Conservation (phyloP, 2,329 filamentous ascomycete genomes). For the Ophiostoma ips region DNA sequence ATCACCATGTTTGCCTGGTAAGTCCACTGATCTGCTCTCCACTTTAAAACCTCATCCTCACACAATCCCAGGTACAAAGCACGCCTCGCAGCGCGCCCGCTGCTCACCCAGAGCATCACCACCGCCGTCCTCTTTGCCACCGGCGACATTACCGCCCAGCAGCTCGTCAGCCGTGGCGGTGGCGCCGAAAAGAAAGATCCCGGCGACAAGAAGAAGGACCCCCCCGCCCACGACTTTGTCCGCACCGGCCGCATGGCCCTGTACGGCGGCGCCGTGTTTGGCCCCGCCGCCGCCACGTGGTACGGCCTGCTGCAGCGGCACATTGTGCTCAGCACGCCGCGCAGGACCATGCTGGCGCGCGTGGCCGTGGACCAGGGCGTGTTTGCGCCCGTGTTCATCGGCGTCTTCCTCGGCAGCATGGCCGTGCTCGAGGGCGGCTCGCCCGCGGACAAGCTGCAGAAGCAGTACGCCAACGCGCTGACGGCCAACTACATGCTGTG, state of each 20-base stretch:
- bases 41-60: neutral
- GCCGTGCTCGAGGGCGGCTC: constrained; percentile 59
- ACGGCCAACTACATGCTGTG: constrained; percentile 78
- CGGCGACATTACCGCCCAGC: constrained; percentile 83
- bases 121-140: constrained; percentile 86
- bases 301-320: constrained; percentile 63
- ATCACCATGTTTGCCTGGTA: too few relatives aligned
- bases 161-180: constrained; percentile 52
- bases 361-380: constrained; percentile 68
- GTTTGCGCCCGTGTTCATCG: constrained; percentile 75
- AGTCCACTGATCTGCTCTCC: too few relatives aligned
- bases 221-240: constrained; percentile 45
- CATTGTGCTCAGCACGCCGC: constrained; percentile 49
- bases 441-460: constrained; percentile 52
- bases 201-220: neutral
- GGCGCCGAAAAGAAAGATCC: constrained; percentile 33
- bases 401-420: constrained; percentile 72
- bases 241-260: constrained; percentile 67
- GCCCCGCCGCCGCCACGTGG: constrained; percentile 78
- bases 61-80: constrained; percentile 61
- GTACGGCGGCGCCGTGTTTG: constrained; percentile 74
- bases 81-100: constrained; percentile 63
- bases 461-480: constrained; percentile 57
- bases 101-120: constrained; percentile 82
- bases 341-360: constrained; percentile 59